These are phyloP conservation scores for Colletotrichum cordylinicola DNA, from an alignment of 2,329 filamentous ascomycete genomes.

Conservation along the genomic window DNA sequence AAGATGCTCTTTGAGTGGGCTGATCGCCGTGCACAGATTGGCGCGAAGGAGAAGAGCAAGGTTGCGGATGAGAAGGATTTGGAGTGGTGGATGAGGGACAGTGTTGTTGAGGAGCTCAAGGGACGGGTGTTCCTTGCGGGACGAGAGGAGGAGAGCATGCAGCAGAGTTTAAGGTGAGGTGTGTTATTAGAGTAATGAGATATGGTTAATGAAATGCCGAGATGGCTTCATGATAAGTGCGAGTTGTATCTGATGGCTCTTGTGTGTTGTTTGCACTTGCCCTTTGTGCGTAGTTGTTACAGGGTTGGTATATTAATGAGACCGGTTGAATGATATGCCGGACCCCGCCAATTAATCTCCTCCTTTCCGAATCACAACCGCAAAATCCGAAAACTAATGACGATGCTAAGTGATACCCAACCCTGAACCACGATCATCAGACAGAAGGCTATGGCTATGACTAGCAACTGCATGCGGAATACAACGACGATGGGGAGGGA, in stretches of 20 bases:
- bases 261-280: not conserved
- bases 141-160: conserved; percentile 25
- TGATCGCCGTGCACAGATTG: conserved; percentile 46
- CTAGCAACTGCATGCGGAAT: not conserved
- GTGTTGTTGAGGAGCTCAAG: conserved; percentile 60
- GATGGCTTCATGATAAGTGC: not conserved
- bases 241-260: no score
- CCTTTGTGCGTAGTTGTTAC: rapidly evolving
- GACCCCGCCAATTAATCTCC: rapidly evolving
- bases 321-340: not conserved
- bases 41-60: conserved; percentile 19
- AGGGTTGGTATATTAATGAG: not conserved
- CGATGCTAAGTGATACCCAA: not conserved
- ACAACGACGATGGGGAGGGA: not conserved
- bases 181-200: not conserved
- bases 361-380: rapidly evolving
- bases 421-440: rapidly evolving
- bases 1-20: conserved; percentile 63
- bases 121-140: conserved; percentile 57
- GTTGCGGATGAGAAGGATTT: conserved; percentile 31
- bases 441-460: not conserved
- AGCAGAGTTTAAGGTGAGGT: not conserved
- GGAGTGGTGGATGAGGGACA: conserved; percentile 62
- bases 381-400: rapidly evolving
- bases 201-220: not conserved